phyloP scores from a whole-genome alignment of 2,329 filamentous ascomycete genomes.

The Penicillium carneum region DNA sequence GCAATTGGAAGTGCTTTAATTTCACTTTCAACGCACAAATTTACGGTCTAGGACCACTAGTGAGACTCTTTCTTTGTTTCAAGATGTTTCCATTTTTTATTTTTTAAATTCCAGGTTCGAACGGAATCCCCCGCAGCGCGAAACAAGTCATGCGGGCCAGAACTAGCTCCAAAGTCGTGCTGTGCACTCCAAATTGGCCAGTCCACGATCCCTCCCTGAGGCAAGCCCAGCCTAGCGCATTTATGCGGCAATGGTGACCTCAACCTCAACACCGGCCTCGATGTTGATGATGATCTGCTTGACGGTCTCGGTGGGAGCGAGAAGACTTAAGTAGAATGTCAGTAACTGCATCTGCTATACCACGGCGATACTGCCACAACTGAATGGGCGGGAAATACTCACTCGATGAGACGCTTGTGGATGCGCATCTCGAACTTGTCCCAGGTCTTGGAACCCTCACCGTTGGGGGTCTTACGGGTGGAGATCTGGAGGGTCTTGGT shows the following conservation, averaged over 20 bases:
- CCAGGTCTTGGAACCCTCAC: constrained; percentile 99
- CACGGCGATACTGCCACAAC: background rate
- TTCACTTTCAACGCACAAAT: constrained; percentile 1
- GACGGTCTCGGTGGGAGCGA: constrained; percentile 86
- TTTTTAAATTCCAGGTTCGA: constrained; percentile 43
- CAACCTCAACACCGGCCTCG: constrained; percentile 62
- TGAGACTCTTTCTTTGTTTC: constrained; percentile 25
- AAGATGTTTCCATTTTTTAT: constrained; percentile 44
- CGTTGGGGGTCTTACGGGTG: constrained; percentile 98
- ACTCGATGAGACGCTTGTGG: constrained; percentile 97
- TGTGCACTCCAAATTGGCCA: constrained; percentile 30
- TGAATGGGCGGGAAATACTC: constrained; percentile 49
- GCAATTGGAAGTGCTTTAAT: background rate
- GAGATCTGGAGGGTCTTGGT: constrained; percentile 97
- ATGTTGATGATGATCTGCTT: constrained; percentile 64
- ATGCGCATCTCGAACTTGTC: constrained; percentile 99
- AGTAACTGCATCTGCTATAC: constrained; percentile 16
- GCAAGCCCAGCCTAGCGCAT: constrained; percentile 32
- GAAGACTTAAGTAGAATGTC: constrained; percentile 68
- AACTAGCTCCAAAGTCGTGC: constrained; percentile 25
- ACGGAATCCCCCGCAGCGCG: constrained; percentile 39
- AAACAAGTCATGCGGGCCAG: constrained; percentile 28
- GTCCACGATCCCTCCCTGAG: constrained; percentile 37
- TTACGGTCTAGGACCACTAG: constrained; percentile 6
- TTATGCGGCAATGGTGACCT: constrained; percentile 62